These are phyloP conservation scores for Hypoxylon lenormandii DNA, from an alignment of 495 filamentous ascomycete species.

Conservation along the genomic window DNA sequence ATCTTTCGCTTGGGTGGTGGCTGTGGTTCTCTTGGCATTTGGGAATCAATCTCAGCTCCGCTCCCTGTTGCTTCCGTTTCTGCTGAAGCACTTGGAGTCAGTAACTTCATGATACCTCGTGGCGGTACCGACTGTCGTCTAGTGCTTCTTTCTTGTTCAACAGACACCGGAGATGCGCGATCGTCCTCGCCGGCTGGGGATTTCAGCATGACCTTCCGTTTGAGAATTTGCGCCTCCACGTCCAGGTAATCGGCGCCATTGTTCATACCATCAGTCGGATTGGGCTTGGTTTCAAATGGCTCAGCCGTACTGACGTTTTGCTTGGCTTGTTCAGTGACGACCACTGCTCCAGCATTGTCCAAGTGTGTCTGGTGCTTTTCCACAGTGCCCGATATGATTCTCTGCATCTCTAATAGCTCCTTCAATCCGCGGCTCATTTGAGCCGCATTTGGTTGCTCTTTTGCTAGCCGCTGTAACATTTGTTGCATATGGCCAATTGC, in stretches of 20 bases:
- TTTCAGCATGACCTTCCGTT: constrained; percentile 55
- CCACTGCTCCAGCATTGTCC: constrained; percentile 11
- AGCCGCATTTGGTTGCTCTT: constrained; percentile 34
- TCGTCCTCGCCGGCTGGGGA: constrained; percentile 51
- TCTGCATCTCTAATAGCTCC: constrained; percentile 41
- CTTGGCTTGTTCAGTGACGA: background rate
- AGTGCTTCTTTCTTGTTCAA: constrained; percentile 55
- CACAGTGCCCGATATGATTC: constrained; percentile 40
- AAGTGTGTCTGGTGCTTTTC: constrained; percentile 32
- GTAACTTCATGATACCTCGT: constrained; percentile 58
- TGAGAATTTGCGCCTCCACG: constrained; percentile 19
- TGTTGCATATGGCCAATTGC: constrained; percentile 45
- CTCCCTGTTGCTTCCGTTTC: constrained; percentile 13
- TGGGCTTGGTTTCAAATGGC: too few relatives aligned
- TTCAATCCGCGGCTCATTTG: constrained; percentile 34
- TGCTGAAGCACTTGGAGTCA: constrained; percentile 24
- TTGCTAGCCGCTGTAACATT: constrained; percentile 34
- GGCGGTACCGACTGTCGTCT: constrained; percentile 49
- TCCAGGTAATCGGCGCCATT: background rate
- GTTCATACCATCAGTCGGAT: background rate
- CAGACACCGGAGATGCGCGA: constrained; percentile 46
- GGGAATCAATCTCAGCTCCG: background rate
- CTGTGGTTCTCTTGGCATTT: constrained; percentile 13
- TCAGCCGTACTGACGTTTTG: constrained; percentile 1
- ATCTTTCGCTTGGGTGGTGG: constrained; percentile 21